Percentiles rank a stretch among this genome's conserved stretches.
phyloP scores from a whole-genome alignment of 768 basidiomycete species.

The Phanerochaete carnosa region DNA sequence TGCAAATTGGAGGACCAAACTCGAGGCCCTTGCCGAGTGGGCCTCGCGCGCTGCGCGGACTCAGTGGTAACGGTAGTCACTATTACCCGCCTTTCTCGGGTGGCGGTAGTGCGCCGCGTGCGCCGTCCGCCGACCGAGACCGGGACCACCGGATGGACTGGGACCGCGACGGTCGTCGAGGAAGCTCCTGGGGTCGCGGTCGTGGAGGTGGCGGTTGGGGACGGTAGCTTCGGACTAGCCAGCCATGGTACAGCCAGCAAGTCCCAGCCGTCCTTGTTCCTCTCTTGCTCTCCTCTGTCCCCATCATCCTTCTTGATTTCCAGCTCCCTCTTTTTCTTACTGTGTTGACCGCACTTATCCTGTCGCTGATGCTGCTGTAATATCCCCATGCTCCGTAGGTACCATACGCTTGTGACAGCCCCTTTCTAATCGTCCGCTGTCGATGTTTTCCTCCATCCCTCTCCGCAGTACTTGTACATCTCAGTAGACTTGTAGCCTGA shows the following conservation, averaged over 20 bases:
- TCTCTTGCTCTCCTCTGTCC: background rate
- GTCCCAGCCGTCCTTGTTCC: too few relatives aligned
- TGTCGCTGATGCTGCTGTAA: background rate
- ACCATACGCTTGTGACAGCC: background rate
- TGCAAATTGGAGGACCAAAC: constrained; percentile 21
- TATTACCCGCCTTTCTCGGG: constrained; percentile 7
- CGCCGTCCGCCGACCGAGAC: constrained; percentile 52
- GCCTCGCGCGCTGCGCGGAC: constrained; percentile 36
- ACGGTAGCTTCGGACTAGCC: background rate
- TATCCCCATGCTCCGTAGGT: background rate
- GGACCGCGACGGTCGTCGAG: constrained; percentile 26
- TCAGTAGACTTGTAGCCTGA: background rate
- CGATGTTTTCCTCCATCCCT: background rate
- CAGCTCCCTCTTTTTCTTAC: background rate
- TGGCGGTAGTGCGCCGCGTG: constrained; percentile 37
- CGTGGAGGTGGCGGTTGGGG: constrained; percentile 2
- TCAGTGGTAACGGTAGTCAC: constrained; percentile 14
- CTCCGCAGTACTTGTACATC: background rate
- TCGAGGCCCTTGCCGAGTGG: constrained; percentile 37
- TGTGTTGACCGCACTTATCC: background rate
- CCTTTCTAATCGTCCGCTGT: background rate
- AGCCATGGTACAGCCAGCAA: too few relatives aligned
- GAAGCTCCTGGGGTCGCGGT: background rate
- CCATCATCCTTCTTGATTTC: background rate
- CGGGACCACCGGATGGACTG: constrained; percentile 32